These are phyloP conservation scores for Penicillium paradoxum DNA, from an alignment of 495 filamentous ascomycete species.

Conservation along the genomic window DNA sequence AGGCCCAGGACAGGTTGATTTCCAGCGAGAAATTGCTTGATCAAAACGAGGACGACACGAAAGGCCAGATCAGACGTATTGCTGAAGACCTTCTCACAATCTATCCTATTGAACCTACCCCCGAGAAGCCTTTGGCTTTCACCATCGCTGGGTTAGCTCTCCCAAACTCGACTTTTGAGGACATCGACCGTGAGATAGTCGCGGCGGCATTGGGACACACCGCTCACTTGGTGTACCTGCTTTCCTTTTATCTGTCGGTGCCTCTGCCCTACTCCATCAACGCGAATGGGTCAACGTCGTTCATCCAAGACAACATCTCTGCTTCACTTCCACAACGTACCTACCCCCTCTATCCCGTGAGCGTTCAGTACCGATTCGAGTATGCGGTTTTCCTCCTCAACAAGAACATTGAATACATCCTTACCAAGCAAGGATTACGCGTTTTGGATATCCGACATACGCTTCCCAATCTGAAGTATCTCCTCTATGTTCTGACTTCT, in stretches of 20 bases:
- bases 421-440: slow-evolving; percentile 64
- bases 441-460: slow-evolving; percentile 87
- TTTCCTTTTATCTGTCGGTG: slow-evolving; percentile 78
- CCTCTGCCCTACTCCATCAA: slow-evolving; percentile 77
- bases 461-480: slow-evolving; percentile 85
- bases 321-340: slow-evolving; percentile 59
- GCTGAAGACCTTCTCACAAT: slow-evolving; percentile 73
- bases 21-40: slow-evolving; percentile 49
- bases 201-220: slow-evolving; percentile 81
- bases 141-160: slow-evolving; percentile 69
- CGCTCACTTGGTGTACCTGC: slow-evolving; percentile 66
- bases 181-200: slow-evolving; percentile 58
- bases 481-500: slow-evolving; percentile 80
- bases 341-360: slow-evolving; percentile 76
- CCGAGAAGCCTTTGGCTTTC: slow-evolving; percentile 62
- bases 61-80: slow-evolving; percentile 78
- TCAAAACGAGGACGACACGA: slow-evolving; percentile 56
- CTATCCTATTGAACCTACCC: slow-evolving; percentile 71
- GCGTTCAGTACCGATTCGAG: slow-evolving; percentile 80
- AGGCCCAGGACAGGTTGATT: slow-evolving; percentile 55
- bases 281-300: slow-evolving; percentile 64
- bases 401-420: slow-evolving; percentile 85
- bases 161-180: slow-evolving; percentile 71
- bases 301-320: slow-evolving; percentile 76
- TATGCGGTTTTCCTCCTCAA: slow-evolving; percentile 94